Base-by-base conservation (phyloP, 2,329 filamentous ascomycete genomes). In the Leptographium lundbergii region DNA sequence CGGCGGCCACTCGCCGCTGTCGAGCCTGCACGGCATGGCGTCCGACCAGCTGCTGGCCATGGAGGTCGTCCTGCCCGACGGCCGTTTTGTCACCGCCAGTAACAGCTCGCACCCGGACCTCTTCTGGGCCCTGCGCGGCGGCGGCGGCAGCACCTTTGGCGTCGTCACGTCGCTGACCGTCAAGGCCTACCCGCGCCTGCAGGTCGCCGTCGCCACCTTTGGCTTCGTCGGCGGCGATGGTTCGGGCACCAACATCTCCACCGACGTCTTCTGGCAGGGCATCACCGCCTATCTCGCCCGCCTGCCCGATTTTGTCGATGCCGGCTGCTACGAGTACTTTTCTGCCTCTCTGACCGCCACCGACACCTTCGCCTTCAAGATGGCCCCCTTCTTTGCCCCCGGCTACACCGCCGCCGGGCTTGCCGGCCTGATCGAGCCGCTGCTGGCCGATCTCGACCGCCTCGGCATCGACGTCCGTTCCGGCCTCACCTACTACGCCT, bases 1-100 rank as follows among this genome's bases (percentile, higher is more conserved):
- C 14, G 81, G 78, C 51, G 81, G 81, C 0, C 79, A 84, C 66
- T 77, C 75, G 13, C 79, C 79, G 2, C 64, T 84, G 57, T 75
- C 75, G 13, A 72, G 72, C 57, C 66, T 76, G 45, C 77, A 77
- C 62, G 73, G 81, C 61, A 74, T 81, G 66, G 78, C 70, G 2
- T 71, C 75, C 7, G 78, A 81, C 65, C 74, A 79, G 57, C 71
- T 78, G 9, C 68, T 81, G 19, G 69, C 73, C 34, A 69, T 77
- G 61, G 71, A 81, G 58, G 70, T 80, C 17, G 73, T 81, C 9
- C 74, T 74, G 6, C 71, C 76, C 13, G 71, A 73, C 60, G 78
- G 78, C 17, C 63, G 68, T 5, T 70, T 75, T 25, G 66, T 78
- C 4, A 73, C 75, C 48, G 75, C 71, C 42, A 74, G 69, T 54